phyloP scores from a whole-genome alignment of 192 early-diverging fungal genomes.

The Coemansia sp. region DNA sequence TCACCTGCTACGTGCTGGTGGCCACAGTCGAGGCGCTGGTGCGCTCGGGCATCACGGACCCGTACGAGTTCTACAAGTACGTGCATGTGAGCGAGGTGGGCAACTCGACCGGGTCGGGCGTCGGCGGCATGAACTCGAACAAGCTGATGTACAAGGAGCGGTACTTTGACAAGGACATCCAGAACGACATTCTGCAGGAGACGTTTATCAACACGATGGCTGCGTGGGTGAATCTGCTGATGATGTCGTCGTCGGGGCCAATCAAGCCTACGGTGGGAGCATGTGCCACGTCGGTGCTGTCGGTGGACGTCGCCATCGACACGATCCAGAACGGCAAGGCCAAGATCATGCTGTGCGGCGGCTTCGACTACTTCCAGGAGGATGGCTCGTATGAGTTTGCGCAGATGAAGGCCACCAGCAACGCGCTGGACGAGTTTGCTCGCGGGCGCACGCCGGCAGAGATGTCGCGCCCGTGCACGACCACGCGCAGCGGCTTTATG shows the following conservation, averaged over 20 bases:
- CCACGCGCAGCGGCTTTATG: constrained; percentile 91
- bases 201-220: constrained; percentile 95
- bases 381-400: constrained; percentile 85
- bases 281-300: constrained; percentile 85
- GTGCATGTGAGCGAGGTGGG: constrained; percentile 92
- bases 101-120: constrained; percentile 80
- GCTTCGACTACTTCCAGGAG: constrained; percentile 87
- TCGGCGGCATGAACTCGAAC: constrained; percentile 77
- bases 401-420: constrained; percentile 94
- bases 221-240: constrained; percentile 94
- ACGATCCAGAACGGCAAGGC: constrained; percentile 88
- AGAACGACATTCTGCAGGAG: constrained; percentile 69
- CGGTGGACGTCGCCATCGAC: constrained; percentile 88
- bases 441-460: constrained; percentile 82
- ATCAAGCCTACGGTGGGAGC: constrained; percentile 80
- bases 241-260: constrained; percentile 88
- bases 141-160: constrained; percentile 79
- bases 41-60: constrained; percentile 88
- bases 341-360: constrained; percentile 87
- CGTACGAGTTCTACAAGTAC: constrained; percentile 95
- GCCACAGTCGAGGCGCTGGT: constrained; percentile 89
- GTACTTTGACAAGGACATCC: constrained; percentile 75
- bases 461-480: constrained; percentile 90
- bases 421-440: constrained; percentile 72
- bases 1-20: constrained; percentile 85